A percentile compares a stretch with the other conserved stretches of the same genome.
phyloP scores from a whole-genome alignment of 176 grass and related monocot species.

The Panicum miliaceum region DNA sequence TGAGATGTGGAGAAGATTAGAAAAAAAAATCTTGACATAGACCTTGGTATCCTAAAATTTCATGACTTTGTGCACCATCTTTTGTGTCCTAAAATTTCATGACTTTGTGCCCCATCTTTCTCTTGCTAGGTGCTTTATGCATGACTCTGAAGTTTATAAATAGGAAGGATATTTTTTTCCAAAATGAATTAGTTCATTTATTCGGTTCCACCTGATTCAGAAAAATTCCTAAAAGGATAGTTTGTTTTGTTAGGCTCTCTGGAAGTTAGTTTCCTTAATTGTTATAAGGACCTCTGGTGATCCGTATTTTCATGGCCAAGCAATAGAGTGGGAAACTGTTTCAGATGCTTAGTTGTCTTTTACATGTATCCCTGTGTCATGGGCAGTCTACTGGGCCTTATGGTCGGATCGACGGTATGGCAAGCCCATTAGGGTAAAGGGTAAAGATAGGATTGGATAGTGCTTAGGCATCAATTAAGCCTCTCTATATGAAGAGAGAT shows the following conservation, averaged over 20 bases:
- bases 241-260: background rate
- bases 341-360: background rate
- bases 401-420: no score
- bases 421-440: no score
- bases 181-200: background rate
- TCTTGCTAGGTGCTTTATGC: background rate
- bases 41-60: background rate
- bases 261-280: constrained; percentile 1
- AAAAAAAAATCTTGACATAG: background rate
- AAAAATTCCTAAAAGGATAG: background rate
- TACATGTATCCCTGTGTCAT: background rate
- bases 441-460: no score
- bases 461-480: no score
- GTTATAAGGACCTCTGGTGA: background rate
- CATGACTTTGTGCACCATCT: background rate
- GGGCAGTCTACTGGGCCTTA: no score
- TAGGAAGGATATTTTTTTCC: no score
- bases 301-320: background rate
- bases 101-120: background rate
- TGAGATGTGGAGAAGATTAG: background rate
- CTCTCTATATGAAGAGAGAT: no score
- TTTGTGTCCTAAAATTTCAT: background rate
- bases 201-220: background rate
- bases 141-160: background rate
- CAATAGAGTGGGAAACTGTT: background rate